Percentiles rank a stretch among this genome's conserved stretches.
Evolutionary conservation across 1,284 basidiomycete genomes (phyloP).

Genomic region (Ceratobasidium sp.): DNA sequence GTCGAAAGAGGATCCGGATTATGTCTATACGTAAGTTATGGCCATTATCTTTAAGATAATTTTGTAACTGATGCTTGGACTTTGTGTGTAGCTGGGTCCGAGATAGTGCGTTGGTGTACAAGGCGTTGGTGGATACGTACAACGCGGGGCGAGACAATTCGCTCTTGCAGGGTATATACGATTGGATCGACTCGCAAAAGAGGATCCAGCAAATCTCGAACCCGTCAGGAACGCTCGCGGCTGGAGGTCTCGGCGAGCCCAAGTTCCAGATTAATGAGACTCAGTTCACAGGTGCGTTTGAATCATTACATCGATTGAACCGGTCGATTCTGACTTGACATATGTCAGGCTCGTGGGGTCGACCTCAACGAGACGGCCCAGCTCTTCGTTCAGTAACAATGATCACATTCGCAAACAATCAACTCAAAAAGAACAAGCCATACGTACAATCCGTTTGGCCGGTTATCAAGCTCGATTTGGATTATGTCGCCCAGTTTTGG

Average conservation of each 20-base stretch:
- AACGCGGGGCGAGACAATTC: slow-evolving; percentile 47
- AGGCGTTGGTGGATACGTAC: slow-evolving; percentile 49
- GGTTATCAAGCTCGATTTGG: slow-evolving; percentile 50
- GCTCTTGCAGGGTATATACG: slow-evolving; percentile 46
- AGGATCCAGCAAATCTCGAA: slow-evolving; percentile 58
- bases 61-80: no score
- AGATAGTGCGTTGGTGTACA: slow-evolving; percentile 49
- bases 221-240: slow-evolving; percentile 70
- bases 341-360: slow-evolving; percentile 42
- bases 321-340: slow-evolving; percentile 46
- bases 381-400: slow-evolving; percentile 52
- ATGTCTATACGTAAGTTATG: slow-evolving; percentile 49
- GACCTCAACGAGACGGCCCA: slow-evolving; percentile 57
- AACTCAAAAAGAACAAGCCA: slow-evolving; percentile 46
- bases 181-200: slow-evolving; percentile 48
- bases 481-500: slow-evolving; percentile 50
- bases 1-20: slow-evolving; percentile 47
- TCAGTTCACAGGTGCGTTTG: slow-evolving; percentile 50
- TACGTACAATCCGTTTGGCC: slow-evolving; percentile 49
- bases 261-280: slow-evolving; percentile 53
- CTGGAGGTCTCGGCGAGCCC: slow-evolving; percentile 61
- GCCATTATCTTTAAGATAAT: no score
- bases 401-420: slow-evolving; percentile 51
- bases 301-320: background rate
- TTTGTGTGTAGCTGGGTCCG: background rate